Base-by-base conservation (phyloP, 2,329 filamentous ascomycete genomes). In the Meredithiella fracta region DNA sequence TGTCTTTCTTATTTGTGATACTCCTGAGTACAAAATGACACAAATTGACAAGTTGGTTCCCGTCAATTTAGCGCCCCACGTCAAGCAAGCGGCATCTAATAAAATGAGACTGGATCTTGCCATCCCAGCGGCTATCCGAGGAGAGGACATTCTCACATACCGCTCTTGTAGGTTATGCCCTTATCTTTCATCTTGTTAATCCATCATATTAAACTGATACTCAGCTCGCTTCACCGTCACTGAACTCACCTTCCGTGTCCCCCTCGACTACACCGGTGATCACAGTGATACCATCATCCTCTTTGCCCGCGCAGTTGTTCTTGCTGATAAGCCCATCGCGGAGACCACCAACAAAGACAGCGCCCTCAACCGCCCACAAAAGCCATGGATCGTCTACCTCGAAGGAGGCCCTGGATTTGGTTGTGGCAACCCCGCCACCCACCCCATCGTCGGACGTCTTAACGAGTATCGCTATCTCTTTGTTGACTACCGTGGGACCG, bases 401-500 rank as follows among this genome's bases (percentile, higher is more conserved):
- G 84, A 94, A 70, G 91, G 91, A 60, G 91, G 91, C 0, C 91
- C 90, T 0, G 90, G 90, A 2, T 82, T 85, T 64, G 82, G 84
- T 59, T 90, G 86, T 64, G 73, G 77, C 4, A 73, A 83, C 52
- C 90, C 91, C 1, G 83, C 94, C 65, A 77, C 85, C 58, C 78
- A 81, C 59, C 72, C 81, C 6, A 78, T 88, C 65, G 85, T 86
- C n/a, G 76, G 80, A 31, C 72, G 75, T 29, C 74, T 96, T 4
- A 80, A 83, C 59, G 90, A 90, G 15, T 96, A 95, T 64, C 86
- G 94, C 67, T 72, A 88, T 49, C 76, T 97, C 1, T 83, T 85
- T 60, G 76, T 97, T n/a, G 91, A 97, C 67, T 90, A 95, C 66
- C 80, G 91, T 53, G 91, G 91, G 11, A 94, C 88, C 2, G 91